Conservation (phyloP, 352 stramenopile species). For the Pythium graminicola region DNA sequence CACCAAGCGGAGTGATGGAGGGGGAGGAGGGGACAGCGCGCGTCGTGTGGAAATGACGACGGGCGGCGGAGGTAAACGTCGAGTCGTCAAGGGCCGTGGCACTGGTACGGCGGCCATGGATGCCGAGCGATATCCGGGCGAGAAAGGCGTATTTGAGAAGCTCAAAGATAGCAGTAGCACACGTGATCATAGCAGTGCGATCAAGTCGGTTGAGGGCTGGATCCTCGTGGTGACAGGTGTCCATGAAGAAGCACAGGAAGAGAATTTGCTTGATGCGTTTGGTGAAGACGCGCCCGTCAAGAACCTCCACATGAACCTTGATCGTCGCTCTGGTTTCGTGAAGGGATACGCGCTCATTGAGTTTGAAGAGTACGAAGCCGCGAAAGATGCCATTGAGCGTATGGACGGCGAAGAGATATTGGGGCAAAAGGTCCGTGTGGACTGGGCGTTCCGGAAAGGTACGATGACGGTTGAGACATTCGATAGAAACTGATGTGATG, state of each 20-base stretch:
- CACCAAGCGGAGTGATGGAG: neutral
- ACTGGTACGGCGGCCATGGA: constrained; percentile 63
- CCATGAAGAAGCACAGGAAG: constrained; percentile 95
- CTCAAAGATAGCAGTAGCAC: constrained; percentile 25
- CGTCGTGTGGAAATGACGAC: constrained; percentile 22
- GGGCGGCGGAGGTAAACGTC: neutral
- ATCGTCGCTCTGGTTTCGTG: constrained; percentile 93
- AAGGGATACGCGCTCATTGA: constrained; percentile 96
- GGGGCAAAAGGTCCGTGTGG: constrained; percentile 83
- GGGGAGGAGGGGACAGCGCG: neutral
- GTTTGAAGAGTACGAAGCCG: constrained; percentile 89
- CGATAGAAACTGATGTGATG: neutral
- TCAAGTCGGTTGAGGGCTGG: constrained; percentile 94
- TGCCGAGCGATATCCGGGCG: constrained; percentile 54
- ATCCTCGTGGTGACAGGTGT: constrained; percentile 94
- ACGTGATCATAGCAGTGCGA: constrained; percentile 42
- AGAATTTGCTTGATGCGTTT: constrained; percentile 95
- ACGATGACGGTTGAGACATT: neutral
- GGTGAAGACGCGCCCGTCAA: constrained; percentile 93
- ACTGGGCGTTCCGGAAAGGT: constrained; percentile 92
- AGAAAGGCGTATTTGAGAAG: constrained; percentile 79
- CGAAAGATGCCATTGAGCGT: constrained; percentile 85
- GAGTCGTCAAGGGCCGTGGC: constrained; percentile 66
- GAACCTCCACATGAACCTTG: constrained; percentile 94
- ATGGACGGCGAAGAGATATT: constrained; percentile 92